These are phyloP conservation scores for Cenchrus purpureus DNA, from an alignment of 176 grass and related monocot genomes.

Conservation along the genomic window DNA sequence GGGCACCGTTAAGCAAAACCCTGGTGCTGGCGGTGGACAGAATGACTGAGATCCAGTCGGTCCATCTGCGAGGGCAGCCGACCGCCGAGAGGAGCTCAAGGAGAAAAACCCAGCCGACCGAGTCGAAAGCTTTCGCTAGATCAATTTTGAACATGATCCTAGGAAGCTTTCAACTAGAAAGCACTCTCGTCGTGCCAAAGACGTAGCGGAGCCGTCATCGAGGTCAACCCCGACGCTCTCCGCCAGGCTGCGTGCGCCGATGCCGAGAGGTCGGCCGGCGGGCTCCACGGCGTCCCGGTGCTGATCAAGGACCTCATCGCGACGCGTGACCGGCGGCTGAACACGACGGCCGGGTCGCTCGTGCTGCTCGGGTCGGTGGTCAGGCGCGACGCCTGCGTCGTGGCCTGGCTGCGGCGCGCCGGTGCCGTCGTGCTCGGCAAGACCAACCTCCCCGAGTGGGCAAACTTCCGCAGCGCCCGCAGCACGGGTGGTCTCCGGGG, in stretches of 20 bases:
- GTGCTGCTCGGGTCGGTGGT: conserved; percentile 60
- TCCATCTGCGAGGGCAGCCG: too few species aligned
- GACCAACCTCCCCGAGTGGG: conserved; percentile 61
- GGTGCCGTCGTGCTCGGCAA: conserved; percentile 58
- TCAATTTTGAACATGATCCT: too few species aligned
- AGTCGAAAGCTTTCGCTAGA: too few species aligned
- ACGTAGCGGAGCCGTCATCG: too few species aligned
- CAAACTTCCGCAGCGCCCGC: conserved; percentile 37
- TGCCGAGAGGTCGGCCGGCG: background rate
- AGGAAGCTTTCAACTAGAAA: too few species aligned
- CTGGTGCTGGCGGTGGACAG: too few species aligned
- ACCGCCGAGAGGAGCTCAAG: too few species aligned
- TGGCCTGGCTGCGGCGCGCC: conserved; percentile 32
- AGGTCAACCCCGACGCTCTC: conserved; percentile 54
- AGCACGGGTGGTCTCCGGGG: background rate
- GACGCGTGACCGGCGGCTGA: conserved; percentile 52
- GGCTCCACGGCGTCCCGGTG: conserved; percentile 60
- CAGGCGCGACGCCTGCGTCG: conserved; percentile 56
- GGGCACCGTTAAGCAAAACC: too few species aligned
- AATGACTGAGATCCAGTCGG: too few species aligned
- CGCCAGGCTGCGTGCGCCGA: conserved; percentile 46
- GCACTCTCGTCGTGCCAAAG: too few species aligned
- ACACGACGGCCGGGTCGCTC: conserved; percentile 68
- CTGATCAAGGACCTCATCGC: conserved; percentile 70
- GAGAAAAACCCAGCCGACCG: too few species aligned